phyloP scores from a whole-genome alignment of 495 filamentous ascomycete species.

The Astrothelium subdiscretum region DNA sequence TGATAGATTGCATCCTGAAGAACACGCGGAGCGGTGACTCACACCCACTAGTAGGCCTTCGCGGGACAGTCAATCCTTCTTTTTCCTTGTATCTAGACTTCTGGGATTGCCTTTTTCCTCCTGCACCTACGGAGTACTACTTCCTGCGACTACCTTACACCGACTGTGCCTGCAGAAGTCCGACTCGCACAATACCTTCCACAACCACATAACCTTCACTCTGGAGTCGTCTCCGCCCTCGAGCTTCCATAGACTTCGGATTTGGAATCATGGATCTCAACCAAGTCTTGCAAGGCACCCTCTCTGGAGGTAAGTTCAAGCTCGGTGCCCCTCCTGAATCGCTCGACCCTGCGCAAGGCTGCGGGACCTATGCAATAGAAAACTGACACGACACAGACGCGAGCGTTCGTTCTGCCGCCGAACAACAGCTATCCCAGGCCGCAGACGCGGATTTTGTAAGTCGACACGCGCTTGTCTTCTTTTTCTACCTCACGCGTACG shows the following conservation, averaged over 20 bases:
- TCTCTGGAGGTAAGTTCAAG: conserved; percentile 64
- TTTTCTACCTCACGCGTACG: conserved; percentile 11
- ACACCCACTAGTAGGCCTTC: background rate
- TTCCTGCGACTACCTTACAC: background rate
- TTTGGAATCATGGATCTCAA: conserved; percentile 57
- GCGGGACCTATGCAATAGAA: background rate
- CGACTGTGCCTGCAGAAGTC: background rate
- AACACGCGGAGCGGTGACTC: background rate
- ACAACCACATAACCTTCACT: background rate
- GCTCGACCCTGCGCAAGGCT: background rate
- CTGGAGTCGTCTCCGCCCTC: background rate
- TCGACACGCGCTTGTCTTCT: conserved; percentile 17
- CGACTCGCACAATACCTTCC: background rate
- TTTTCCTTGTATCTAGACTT: background rate
- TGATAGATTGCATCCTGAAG: background rate
- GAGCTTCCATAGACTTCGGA: background rate
- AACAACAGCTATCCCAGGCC: conserved; percentile 86
- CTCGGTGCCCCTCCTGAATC: conserved; percentile 14
- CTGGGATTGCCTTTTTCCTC: background rate
- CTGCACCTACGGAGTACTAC: background rate
- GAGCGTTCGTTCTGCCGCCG: conserved; percentile 73
- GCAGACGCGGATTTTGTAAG: conserved; percentile 91
- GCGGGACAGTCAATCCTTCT: background rate
- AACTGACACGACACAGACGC: conserved; percentile 54
- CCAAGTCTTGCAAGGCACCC: conserved; percentile 81